phyloP scores from a whole-genome alignment of 257 asterid species.

The Paulownia fortunei region DNA sequence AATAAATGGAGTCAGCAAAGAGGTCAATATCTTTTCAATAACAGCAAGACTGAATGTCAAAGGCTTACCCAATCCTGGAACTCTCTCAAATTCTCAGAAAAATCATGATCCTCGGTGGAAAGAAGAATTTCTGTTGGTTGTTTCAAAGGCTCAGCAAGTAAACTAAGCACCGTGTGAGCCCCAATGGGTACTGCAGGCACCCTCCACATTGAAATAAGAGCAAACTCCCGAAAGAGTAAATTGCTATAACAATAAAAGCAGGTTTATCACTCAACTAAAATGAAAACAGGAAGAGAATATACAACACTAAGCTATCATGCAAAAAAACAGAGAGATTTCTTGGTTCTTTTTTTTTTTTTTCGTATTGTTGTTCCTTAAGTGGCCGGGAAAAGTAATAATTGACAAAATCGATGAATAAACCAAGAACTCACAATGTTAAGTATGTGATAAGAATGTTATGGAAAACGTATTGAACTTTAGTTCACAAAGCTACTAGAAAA shows the following conservation, averaged over 20 bases:
- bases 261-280: conserved; percentile 34
- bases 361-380: not conserved
- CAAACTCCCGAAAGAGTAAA: conserved; percentile 92
- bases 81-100: conserved; percentile 80
- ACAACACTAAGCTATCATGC: conserved; percentile 5
- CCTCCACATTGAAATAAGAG: conserved; percentile 98
- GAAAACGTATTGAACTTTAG: not conserved
- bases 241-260: conserved; percentile 63
- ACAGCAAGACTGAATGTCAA: conserved; percentile 27
- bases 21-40: conserved; percentile 24
- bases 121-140: conserved; percentile 65
- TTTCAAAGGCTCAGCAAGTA: conserved; percentile 97
- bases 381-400: not conserved
- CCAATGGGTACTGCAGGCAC: conserved; percentile 93
- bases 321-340: not conserved
- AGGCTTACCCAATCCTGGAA: conserved; percentile 93
- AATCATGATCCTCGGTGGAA: conserved; percentile 60
- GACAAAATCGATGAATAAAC: conserved; percentile 1
- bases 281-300: not conserved
- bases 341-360: not conserved
- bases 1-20: conserved; percentile 33
- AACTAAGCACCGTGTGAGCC: conserved; percentile 90
- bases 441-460: conserved; percentile 11
- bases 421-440: conserved; percentile 8
- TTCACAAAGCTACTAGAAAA: conserved; percentile 11